These are phyloP conservation scores for Cladosporium halotolerans DNA, from an alignment of 2,329 filamentous ascomycete species.

Conservation along the genomic window DNA sequence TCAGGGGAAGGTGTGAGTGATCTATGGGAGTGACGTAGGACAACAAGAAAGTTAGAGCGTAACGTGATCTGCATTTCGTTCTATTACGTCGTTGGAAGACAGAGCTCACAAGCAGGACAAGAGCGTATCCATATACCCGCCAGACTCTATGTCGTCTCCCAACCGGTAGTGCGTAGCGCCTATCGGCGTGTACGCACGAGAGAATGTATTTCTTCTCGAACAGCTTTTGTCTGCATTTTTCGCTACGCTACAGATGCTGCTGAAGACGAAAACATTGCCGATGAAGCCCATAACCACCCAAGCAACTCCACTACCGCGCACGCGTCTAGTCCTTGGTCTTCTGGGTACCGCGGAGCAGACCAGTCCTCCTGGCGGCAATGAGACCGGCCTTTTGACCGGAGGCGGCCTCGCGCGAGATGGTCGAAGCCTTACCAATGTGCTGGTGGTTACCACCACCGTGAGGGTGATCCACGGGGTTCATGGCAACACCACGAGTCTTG, in stretches of 20 bases:
- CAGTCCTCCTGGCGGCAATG: conserved; percentile 98
- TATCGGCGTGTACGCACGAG: too few relatives aligned
- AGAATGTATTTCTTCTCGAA: conserved; percentile 4
- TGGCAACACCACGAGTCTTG: conserved; percentile 99
- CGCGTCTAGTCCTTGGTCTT: conserved; percentile 80
- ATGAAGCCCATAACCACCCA: conserved; percentile 13
- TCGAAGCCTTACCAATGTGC: conserved; percentile 99
- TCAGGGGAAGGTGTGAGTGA: too few relatives aligned
- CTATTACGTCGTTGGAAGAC: neutral
- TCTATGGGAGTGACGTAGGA: too few relatives aligned
- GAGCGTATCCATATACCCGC: neutral
- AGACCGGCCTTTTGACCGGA: conserved; percentile 99
- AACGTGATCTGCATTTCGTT: neutral
- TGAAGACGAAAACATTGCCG: conserved; percentile 11
- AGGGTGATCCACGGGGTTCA: conserved; percentile 98
- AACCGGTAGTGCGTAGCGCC: too few relatives aligned
- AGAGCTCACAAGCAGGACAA: neutral
- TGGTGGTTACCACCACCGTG: conserved; percentile 91
- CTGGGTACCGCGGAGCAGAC: conserved; percentile 99
- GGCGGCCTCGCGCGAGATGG: conserved; percentile 95
- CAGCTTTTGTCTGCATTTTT: conserved; percentile 11
- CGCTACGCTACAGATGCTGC: conserved; percentile 12
- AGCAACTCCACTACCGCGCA: conserved; percentile 11
- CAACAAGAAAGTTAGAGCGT: too few relatives aligned
- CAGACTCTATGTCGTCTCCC: too few relatives aligned